Percentiles rank a stretch among this genome's conserved stretches.
These are phyloP conservation scores for Aphanomyces euteiches DNA, from an alignment of 352 stramenopile species.

Conservation along the genomic window DNA sequence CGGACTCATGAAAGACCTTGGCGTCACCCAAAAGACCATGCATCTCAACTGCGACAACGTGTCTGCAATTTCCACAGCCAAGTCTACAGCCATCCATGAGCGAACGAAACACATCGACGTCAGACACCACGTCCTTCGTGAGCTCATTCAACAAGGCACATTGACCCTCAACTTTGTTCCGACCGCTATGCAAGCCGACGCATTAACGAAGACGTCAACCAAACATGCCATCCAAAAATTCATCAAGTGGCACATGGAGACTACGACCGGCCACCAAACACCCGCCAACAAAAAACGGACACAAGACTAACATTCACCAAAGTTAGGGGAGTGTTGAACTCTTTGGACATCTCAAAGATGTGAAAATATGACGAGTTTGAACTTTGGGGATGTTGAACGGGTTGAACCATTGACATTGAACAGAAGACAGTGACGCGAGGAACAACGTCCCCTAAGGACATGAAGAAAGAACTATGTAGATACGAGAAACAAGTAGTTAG, in stretches of 20 bases:
- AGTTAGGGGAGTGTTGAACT: no score
- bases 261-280: no score
- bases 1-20: constrained; percentile 18
- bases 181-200: constrained; percentile 33
- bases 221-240: constrained; percentile 11
- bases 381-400: no score
- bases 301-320: no score
- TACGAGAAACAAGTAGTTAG: no score
- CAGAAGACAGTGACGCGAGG: no score
- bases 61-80: constrained; percentile 28
- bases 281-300: no score
- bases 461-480: no score
- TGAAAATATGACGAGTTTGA: no score
- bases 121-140: constrained; percentile 32
- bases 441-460: no score
- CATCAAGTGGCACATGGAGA: neutral
- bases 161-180: constrained; percentile 26
- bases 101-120: constrained; percentile 36
- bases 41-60: constrained; percentile 31
- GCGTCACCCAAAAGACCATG: constrained; percentile 5
- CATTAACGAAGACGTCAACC: constrained; percentile 32
- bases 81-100: constrained; percentile 21
- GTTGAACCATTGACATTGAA: no score
- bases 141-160: constrained; percentile 25
- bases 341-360: no score